phyloP scores from a whole-genome alignment of 2,329 filamentous ascomycete genomes.

The Pestalotiopsis fici region DNA sequence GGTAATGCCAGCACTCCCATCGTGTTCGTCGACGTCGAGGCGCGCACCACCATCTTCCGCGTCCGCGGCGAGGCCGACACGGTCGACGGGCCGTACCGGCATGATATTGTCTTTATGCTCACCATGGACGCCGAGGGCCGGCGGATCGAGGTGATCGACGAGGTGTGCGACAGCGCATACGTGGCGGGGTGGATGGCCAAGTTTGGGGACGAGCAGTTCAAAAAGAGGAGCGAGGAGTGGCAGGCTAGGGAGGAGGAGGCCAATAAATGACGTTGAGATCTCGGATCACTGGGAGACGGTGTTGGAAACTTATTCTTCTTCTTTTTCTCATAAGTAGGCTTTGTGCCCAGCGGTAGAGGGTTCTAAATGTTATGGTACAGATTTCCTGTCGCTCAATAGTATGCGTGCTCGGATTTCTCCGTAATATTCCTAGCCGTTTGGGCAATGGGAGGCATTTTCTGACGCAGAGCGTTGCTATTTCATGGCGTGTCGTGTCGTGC shows the following conservation, averaged over 20 bases:
- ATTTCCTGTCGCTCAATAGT: too few relatives aligned
- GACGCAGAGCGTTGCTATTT: too few relatives aligned
- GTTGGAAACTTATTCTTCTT: too few relatives aligned
- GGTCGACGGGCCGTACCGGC: background rate
- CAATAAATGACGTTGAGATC: background rate
- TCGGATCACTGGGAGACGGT: too few relatives aligned
- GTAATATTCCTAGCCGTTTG: too few relatives aligned
- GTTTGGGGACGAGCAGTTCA: slow-evolving; percentile 1
- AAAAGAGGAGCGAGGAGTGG: background rate
- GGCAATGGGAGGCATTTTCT: too few relatives aligned
- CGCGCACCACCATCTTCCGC: background rate
- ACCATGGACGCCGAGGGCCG: background rate
- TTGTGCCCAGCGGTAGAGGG: too few relatives aligned
- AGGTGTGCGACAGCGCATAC: slow-evolving; percentile 1
- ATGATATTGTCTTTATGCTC: background rate
- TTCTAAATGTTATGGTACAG: too few relatives aligned
- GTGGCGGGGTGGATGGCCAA: background rate
- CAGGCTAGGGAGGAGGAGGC: background rate
- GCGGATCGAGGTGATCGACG: background rate
- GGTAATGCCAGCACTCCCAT: too few relatives aligned
- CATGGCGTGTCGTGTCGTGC: too few relatives aligned
- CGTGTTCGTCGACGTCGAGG: background rate
- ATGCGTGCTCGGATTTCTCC: too few relatives aligned
- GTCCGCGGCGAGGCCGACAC: background rate
- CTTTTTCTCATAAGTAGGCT: too few relatives aligned